Conservation (phyloP, 2,329 filamentous ascomycete species). For the Penicillium sp. region DNA sequence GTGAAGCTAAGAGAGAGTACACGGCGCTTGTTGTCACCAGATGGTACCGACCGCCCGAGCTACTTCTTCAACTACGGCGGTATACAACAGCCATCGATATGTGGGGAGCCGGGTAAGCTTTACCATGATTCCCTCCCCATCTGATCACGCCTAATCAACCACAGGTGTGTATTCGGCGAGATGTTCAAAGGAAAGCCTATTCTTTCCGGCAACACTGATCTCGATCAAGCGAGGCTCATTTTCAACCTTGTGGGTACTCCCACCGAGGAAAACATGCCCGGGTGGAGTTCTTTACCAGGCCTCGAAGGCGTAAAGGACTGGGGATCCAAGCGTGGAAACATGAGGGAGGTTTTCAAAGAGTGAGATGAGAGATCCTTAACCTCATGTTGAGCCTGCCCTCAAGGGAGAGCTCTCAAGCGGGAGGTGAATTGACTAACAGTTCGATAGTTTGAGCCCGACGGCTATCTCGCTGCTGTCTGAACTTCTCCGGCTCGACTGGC, state of each 20-base stretch:
- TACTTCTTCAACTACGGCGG: constrained; percentile 76
- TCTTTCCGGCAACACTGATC: constrained; percentile 79
- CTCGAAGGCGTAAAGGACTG: constrained; percentile 66
- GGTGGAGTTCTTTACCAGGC: constrained; percentile 76
- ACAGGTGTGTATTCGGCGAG: constrained; percentile 92
- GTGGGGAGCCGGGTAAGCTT: constrained; percentile 86
- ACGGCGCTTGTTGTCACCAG: constrained; percentile 94
- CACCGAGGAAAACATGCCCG: constrained; percentile 86
- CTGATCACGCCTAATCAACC: constrained; percentile 22
- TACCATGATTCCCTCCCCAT: not conserved
- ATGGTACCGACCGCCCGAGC: constrained; percentile 94
- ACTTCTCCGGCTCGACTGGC: constrained; percentile 83
- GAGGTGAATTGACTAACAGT: constrained; percentile 11
- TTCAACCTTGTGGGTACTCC: constrained; percentile 89
- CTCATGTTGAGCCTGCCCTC: not conserved
- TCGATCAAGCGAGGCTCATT: constrained; percentile 86
- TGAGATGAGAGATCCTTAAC: constrained; percentile 45
- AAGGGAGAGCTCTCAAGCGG: not conserved
- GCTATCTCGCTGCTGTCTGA: constrained; percentile 77
- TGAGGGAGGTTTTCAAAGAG: constrained; percentile 70
- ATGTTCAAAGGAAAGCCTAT: constrained; percentile 96
- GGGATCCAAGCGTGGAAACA: constrained; percentile 57
- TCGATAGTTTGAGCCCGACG: constrained; percentile 56
- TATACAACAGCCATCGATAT: constrained; percentile 98
- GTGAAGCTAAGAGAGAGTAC: constrained; percentile 82